Conservation (phyloP, 371 early-diverging fungal genomes). For the Haplosporangium sp. region DNA sequence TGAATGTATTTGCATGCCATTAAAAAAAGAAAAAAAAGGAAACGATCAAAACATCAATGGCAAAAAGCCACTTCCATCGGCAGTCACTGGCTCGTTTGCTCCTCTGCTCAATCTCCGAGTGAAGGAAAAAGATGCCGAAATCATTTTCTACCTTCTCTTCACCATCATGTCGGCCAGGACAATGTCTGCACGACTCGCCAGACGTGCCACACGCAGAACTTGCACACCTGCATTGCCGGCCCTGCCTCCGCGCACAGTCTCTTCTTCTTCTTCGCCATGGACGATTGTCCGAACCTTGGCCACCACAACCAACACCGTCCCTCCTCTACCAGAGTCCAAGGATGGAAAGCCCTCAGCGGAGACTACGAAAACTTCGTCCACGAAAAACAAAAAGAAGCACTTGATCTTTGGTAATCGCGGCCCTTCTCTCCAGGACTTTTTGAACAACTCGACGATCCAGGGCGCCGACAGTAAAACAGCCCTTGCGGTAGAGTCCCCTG, state of each 20-base stretch:
- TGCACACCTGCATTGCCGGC: background rate
- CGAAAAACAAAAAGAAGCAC: constrained; percentile 48
- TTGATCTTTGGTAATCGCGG: constrained; percentile 75
- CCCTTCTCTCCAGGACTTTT: constrained; percentile 75
- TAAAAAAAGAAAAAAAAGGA: constrained; percentile 11
- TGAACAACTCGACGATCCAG: constrained; percentile 52
- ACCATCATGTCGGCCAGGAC: background rate
- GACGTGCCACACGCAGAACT: background rate
- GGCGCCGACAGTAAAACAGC: constrained; percentile 29
- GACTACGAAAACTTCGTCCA: background rate
- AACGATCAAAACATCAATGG: too few species aligned
- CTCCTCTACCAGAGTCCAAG: background rate
- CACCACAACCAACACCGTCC: constrained; percentile 24
- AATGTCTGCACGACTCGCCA: constrained; percentile 7
- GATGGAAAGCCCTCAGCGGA: background rate
- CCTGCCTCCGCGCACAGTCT: background rate
- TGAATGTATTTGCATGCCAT: too few species aligned
- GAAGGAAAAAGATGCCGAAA: too few species aligned
- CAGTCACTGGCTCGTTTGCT: too few species aligned
- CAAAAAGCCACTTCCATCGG: too few species aligned
- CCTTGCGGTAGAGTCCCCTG: constrained; percentile 40
- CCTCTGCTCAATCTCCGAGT: too few species aligned
- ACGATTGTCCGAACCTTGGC: constrained; percentile 19
- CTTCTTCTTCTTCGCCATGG: background rate
- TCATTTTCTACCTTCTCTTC: too few species aligned